Percentiles rank a stretch among this genome's conserved stretches.
Conservation (phyloP, 2,329 filamentous ascomycete genomes). For the Dryadomyces quercivorus region DNA sequence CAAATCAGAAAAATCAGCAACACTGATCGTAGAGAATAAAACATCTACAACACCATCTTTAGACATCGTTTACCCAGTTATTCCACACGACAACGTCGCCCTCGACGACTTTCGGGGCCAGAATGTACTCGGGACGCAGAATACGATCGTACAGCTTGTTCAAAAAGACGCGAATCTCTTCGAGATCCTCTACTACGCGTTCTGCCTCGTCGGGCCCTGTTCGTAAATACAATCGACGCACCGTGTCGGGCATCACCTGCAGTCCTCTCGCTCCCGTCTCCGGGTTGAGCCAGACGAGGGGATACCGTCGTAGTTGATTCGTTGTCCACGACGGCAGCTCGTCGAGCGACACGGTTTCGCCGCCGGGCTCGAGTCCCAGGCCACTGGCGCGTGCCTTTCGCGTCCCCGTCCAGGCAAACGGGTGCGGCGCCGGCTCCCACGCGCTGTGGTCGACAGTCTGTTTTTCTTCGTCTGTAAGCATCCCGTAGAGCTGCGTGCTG, state of each 20-base stretch:
- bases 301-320: constrained; percentile 23
- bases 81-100: constrained; percentile 30
- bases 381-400: neutral
- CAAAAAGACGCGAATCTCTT: constrained; percentile 22
- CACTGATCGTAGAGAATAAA: no score
- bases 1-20: neutral
- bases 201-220: constrained; percentile 19
- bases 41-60: no score
- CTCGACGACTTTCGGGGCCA: constrained; percentile 23
- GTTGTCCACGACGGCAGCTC: neutral
- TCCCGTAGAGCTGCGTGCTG: neutral
- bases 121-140: constrained; percentile 28
- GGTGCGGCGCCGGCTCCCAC: neutral
- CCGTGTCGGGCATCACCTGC: constrained; percentile 28
- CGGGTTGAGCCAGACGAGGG: constrained; percentile 33
- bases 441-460: neutral
- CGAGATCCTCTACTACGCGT: constrained; percentile 23
- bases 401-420: neutral
- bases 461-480: neutral
- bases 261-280: constrained; percentile 26
- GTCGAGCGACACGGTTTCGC: neutral
- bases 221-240: constrained; percentile 25
- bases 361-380: neutral
- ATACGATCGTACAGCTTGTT: constrained; percentile 24
- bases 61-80: constrained; percentile 24